Conservation (phyloP, 495 filamentous ascomycete species). For the Lentithecium fluviatile region DNA sequence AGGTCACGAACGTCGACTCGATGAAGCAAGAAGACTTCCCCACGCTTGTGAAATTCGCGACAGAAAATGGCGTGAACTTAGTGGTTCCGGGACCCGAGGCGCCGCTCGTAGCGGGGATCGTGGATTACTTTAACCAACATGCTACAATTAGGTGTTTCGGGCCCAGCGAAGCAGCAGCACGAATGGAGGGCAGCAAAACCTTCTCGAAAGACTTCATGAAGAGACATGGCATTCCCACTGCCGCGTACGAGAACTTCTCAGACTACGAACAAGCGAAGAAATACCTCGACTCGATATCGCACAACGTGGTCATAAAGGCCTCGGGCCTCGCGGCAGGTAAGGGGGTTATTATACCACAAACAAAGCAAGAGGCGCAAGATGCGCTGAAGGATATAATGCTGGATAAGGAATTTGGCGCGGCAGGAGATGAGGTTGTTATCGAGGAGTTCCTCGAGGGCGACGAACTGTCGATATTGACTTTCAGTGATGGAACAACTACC, state of each 20-base stretch:
- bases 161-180: slow-evolving; percentile 78
- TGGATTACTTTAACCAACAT: slow-evolving; percentile 65
- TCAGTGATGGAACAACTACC: slow-evolving; percentile 86
- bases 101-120: slow-evolving; percentile 88
- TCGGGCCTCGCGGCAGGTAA: slow-evolving; percentile 85
- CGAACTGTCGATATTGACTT: slow-evolving; percentile 85
- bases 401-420: slow-evolving; percentile 78
- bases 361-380: slow-evolving; percentile 75
- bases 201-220: slow-evolving; percentile 99
- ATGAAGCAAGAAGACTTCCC: slow-evolving; percentile 74
- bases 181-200: slow-evolving; percentile 93
- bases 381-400: slow-evolving; percentile 89
- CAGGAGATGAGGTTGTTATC: slow-evolving; percentile 91
- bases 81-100: slow-evolving; percentile 91
- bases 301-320: slow-evolving; percentile 88
- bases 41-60: slow-evolving; percentile 70
- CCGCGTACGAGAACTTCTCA: slow-evolving; percentile 83
- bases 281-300: slow-evolving; percentile 71
- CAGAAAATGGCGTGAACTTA: slow-evolving; percentile 71
- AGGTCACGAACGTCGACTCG: slow-evolving; percentile 66
- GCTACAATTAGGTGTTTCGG: slow-evolving; percentile 80
- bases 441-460: slow-evolving; percentile 93
- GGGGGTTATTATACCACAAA: slow-evolving; percentile 81
- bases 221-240: slow-evolving; percentile 84
- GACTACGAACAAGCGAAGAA: slow-evolving; percentile 71